Percentiles rank a stretch among this genome's conserved stretches.
phyloP scores from a whole-genome alignment of 2,329 filamentous ascomycete species.

The Xylaria multiplex region DNA sequence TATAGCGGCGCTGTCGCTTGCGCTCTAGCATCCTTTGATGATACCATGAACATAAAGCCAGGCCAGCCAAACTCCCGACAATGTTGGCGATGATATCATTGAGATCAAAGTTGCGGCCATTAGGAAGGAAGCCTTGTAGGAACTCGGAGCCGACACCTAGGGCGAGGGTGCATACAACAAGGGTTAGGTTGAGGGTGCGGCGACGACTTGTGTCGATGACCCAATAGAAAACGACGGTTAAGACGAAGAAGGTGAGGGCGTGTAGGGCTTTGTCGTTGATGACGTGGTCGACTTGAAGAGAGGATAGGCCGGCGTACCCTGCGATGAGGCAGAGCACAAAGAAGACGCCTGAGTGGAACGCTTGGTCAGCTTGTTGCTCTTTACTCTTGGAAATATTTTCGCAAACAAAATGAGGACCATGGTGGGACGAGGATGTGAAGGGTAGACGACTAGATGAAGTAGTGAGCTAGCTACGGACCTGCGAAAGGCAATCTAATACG shows the following conservation, averaged over 20 bases:
- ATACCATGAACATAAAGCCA: conserved; percentile 87
- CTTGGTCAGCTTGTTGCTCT: conserved; percentile 19
- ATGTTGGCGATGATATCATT: conserved; percentile 91
- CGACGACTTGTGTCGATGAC: conserved; percentile 90
- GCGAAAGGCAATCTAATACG: conserved; percentile 89
- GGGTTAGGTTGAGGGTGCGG: conserved; percentile 83
- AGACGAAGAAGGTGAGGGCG: conserved; percentile 85
- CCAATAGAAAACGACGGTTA: conserved; percentile 95
- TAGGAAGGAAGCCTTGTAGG: conserved; percentile 78
- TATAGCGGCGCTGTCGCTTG: conserved; percentile 77
- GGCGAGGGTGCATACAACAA: conserved; percentile 78
- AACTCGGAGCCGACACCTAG: conserved; percentile 81
- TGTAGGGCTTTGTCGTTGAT: conserved; percentile 94
- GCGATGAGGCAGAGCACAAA: conserved; percentile 76
- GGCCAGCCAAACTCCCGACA: conserved; percentile 75
- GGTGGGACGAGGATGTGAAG: not conserved
- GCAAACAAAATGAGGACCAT: not conserved
- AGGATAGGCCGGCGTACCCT: conserved; percentile 82
- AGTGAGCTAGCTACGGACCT: conserved; percentile 64
- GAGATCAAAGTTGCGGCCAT: conserved; percentile 76
- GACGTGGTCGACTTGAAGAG: conserved; percentile 62
- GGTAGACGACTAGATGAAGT: not conserved
- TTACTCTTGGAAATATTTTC: not conserved
- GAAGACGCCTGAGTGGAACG: conserved; percentile 69
- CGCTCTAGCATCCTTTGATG: conserved; percentile 95